Base-by-base conservation (phyloP, 2,329 filamentous ascomycete genomes). In the Botrytis fragariae region DNA sequence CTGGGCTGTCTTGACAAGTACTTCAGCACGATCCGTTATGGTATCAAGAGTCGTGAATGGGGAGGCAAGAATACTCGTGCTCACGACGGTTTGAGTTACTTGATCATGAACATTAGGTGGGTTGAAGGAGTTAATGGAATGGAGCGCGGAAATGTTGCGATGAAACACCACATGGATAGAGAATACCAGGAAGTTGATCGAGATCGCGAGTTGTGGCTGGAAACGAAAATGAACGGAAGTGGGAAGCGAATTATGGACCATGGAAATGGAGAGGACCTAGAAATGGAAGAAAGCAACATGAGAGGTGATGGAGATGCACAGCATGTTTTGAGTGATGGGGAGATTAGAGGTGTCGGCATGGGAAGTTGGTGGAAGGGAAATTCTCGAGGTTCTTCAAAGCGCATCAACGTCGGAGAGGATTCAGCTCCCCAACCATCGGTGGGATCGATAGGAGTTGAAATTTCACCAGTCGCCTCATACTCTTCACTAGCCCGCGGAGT, bases 31-130 rank as follows among this genome's bases (percentile, higher is more conserved):
- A 92, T 92, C 0, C 88, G 93, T 61, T 94, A 92, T 79, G 95
- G 95, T 4, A 88, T 99, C 73, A 91, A 90, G 77, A 97, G 93
- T 76, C 90, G 94, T 42, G 89, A 92, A 74, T 98, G 94, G 86
- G 92, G 90, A 10, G 88, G 87, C 37, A 86, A 82, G 81, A 78
- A 77, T 57, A 73, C 76, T 60, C 73, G 75, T 8, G 79, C 86
- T 22, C 82, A 86, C 72, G 20, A 87, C 80, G 75, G 83, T 80
- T 88, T 97, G 81, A 97, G 94, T 81, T 98, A 93, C 83, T 94
- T 92, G 87, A 89, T 99, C 65, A 86, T 90, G 75, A 89, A 90
- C 70, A 88, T 97, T 18, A 90, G 94, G 70, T 98, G 95, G 91
- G 93, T 98, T 0, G 91, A 93, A 75, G 94, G 96, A 20, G 91